phyloP scores from a whole-genome alignment of 805 yeast genomes.

The Candida glaebosa region DNA sequence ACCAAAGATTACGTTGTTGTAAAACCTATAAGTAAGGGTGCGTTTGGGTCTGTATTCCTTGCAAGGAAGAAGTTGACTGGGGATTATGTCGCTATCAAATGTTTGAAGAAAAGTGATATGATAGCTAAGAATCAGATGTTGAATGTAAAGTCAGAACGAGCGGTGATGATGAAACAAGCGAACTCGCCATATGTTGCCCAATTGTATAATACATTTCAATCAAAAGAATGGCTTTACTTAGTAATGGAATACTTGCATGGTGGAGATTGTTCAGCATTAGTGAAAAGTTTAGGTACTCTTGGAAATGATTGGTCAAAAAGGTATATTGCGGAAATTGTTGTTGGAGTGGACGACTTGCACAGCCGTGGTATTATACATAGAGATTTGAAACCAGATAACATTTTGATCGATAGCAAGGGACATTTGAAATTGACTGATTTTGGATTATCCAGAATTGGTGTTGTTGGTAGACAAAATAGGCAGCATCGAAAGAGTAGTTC shows the following conservation, averaged over 20 bases:
- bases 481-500: constrained; percentile 40
- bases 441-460: constrained; percentile 88
- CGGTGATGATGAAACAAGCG: constrained; percentile 96
- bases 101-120: constrained; percentile 90
- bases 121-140: constrained; percentile 94
- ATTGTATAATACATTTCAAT: constrained; percentile 83
- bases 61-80: constrained; percentile 84
- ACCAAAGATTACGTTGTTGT: constrained; percentile 86
- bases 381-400: constrained; percentile 92
- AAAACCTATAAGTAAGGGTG: constrained; percentile 94
- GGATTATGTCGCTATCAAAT: constrained; percentile 93
- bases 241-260: constrained; percentile 97
- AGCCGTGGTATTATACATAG: constrained; percentile 87
- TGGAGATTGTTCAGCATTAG: constrained; percentile 88
- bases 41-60: constrained; percentile 92
- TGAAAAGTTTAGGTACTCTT: constrained; percentile 76
- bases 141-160: constrained; percentile 91
- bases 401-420: constrained; percentile 80
- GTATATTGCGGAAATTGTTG: constrained; percentile 85
- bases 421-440: constrained; percentile 93
- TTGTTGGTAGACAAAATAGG: constrained; percentile 70
- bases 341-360: constrained; percentile 89
- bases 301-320: constrained; percentile 85
- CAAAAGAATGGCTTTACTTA: constrained; percentile 76
- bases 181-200: constrained; percentile 92